Evolutionary conservation across 495 filamentous ascomycete species (phyloP).

Genomic region (Daldinia grandis): DNA sequence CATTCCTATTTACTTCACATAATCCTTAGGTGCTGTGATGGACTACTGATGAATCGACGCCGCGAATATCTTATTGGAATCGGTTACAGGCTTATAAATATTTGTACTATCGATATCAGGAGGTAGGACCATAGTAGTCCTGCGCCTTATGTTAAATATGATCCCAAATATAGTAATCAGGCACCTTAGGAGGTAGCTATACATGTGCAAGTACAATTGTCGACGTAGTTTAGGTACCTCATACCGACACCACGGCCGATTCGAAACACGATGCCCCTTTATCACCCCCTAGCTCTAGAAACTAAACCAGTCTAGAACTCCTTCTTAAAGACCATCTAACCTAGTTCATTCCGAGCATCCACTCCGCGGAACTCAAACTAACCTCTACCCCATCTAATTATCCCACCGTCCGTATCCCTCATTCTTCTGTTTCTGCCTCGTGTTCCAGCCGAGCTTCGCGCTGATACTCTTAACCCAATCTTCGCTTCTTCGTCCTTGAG

Average conservation of each 20-base stretch:
- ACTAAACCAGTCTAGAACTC: background rate
- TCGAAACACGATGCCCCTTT: background rate
- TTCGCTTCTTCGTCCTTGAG: conserved; percentile 75
- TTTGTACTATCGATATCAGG: no score
- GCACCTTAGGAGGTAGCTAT: no score
- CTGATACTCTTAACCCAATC: conserved; percentile 95
- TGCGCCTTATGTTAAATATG: no score
- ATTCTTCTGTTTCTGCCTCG: conserved; percentile 76
- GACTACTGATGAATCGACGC: background rate
- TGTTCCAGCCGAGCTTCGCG: conserved; percentile 94
- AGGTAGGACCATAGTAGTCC: no score
- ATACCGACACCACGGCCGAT: background rate
- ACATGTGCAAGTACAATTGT: no score
- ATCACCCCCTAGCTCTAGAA: background rate
- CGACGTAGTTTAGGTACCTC: no score
- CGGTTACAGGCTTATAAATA: no score
- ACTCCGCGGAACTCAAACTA: background rate
- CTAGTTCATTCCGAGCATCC: background rate
- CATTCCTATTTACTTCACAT: background rate
- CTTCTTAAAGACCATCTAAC: background rate
- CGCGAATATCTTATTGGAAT: background rate
- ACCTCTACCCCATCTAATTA: conserved; percentile 27
- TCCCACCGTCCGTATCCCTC: conserved; percentile 61
- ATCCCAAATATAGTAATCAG: no score
- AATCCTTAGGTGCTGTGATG: background rate